phyloP scores from a whole-genome alignment of 2,329 filamentous ascomycete genomes.

The Ceratocystis cubensis region DNA sequence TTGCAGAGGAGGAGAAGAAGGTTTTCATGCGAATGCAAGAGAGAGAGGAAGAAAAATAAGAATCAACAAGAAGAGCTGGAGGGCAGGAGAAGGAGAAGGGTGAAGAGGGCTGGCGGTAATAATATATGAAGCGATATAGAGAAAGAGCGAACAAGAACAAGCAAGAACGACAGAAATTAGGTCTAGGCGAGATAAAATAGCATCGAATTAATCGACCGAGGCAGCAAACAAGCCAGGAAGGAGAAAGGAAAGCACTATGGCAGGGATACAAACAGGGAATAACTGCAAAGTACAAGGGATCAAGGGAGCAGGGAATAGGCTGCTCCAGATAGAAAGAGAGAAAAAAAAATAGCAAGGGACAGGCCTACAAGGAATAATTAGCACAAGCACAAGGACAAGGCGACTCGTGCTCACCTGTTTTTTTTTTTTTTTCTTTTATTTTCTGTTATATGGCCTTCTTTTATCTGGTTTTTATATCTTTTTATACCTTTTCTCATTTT shows the following conservation, averaged over 20 bases:
- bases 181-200: neutral
- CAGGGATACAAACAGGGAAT: slow-evolving; percentile 8
- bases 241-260: neutral
- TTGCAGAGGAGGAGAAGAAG: neutral
- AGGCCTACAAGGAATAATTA: neutral
- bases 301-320: neutral
- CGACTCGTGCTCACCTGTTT: no score
- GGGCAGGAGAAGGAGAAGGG: neutral
- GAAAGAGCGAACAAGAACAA: neutral
- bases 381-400: no score
- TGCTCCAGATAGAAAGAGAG: neutral
- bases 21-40: neutral
- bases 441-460: neutral
- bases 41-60: neutral
- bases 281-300: neutral
- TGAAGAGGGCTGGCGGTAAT: neutral
- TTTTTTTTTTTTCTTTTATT: no score
- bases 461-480: neutral
- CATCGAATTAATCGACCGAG: neutral
- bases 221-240: neutral
- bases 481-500: neutral
- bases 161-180: neutral
- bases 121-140: slow-evolving; percentile 11
- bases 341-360: neutral
- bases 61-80: neutral